These are phyloP conservation scores for Datisca glomerata DNA, from an alignment of 306 rosid species.

Conservation along the genomic window DNA sequence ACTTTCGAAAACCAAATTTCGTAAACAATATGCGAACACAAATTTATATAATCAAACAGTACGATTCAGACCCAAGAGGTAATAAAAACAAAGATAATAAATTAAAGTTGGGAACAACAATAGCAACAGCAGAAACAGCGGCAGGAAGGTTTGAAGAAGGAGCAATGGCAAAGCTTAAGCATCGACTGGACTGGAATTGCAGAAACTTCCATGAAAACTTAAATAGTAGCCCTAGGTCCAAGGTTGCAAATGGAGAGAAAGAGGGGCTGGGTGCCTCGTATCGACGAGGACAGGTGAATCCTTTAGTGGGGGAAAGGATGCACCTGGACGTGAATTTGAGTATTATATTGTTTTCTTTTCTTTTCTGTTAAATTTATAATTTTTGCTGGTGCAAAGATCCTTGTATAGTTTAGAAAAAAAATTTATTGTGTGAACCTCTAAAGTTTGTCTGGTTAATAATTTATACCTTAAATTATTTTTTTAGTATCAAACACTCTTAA, in stretches of 20 bases:
- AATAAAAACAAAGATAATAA: background rate
- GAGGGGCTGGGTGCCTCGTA: background rate
- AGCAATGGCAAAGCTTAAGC: constrained; percentile 3
- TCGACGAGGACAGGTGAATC: constrained; percentile 2
- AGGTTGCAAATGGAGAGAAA: background rate
- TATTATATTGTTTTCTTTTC: no score
- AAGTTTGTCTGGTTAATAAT: no score
- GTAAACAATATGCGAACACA: no score
- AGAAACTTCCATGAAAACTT: constrained; percentile 19
- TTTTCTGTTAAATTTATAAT: no score
- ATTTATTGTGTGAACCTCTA: no score
- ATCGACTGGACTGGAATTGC: background rate
- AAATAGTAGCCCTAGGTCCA: background rate
- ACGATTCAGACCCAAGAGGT: no score
- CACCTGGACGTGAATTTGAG: constrained; percentile 34
- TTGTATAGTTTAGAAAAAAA: no score
- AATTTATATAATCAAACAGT: no score
- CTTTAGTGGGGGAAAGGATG: constrained; percentile 14
- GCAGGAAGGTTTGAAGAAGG: constrained; percentile 1
- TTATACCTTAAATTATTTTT: no score
- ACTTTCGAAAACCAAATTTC: constrained; percentile 3
- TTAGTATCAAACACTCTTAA: no score
- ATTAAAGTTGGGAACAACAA: constrained; percentile 4
- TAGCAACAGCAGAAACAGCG: constrained; percentile 8
- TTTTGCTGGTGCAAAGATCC: no score